These are phyloP conservation scores for Nicotiana sylvestris DNA, from an alignment of 257 asterid species.

Conservation along the genomic window DNA sequence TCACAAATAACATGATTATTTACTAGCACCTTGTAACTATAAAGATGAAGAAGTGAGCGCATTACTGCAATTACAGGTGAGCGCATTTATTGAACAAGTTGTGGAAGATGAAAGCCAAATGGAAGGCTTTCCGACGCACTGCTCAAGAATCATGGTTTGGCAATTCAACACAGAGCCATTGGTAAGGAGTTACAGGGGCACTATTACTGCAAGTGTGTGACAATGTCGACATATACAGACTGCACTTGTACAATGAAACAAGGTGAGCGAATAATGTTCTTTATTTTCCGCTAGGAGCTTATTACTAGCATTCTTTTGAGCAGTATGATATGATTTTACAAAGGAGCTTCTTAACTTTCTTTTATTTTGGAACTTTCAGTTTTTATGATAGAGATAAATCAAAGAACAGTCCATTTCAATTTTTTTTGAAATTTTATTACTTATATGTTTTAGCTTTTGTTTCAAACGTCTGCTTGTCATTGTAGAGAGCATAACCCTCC, in stretches of 20 bases:
- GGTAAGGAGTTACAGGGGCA: slow-evolving; percentile 17
- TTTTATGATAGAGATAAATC: neutral
- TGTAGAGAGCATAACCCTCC: neutral
- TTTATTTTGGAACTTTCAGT: neutral
- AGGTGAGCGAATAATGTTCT: neutral
- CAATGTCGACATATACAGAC: neutral
- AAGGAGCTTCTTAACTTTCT: neutral
- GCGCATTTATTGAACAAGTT: slow-evolving; percentile 59
- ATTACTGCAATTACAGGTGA: slow-evolving; percentile 39
- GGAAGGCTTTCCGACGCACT: slow-evolving; percentile 52
- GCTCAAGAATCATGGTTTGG: slow-evolving; percentile 62
- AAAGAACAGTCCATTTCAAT: neutral
- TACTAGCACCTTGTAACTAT: too few species aligned
- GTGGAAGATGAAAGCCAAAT: slow-evolving; percentile 83
- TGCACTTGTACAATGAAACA: neutral
- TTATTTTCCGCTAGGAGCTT: neutral
- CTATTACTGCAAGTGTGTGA: slow-evolving; percentile 28
- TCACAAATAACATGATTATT: neutral
- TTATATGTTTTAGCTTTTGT: neutral
- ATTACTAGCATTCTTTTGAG: neutral
- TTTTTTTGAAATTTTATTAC: neutral
- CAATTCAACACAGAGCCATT: slow-evolving; percentile 24
- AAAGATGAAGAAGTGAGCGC: too few species aligned
- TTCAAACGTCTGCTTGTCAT: neutral
- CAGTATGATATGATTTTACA: neutral